Evolutionary conservation across 2,329 filamentous ascomycete species (phyloP), one percentile per base, ranked within the genome.

Genomic region (Colletotrichum brevisporum): DNA sequence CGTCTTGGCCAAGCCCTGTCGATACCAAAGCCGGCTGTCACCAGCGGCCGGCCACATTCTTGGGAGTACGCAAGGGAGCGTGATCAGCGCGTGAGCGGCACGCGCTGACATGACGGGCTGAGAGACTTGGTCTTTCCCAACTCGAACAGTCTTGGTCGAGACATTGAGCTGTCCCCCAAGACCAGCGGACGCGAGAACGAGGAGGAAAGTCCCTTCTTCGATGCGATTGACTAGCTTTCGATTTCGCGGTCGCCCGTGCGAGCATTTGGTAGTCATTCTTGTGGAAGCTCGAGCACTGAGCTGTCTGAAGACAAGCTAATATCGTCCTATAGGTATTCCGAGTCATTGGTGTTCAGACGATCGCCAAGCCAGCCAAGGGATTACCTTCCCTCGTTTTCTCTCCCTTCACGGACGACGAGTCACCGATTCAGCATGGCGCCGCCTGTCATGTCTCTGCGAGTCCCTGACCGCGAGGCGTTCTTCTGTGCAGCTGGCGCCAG

Each of bases 291-390:
- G 18, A 61, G 18, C n/a, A 63, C 24, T 56, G 64, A 51, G 31
- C 58, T 24, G 36, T 31, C n/a, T 52, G 51, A 45, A 41, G 31
- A 31, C n/a, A 36, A 27, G 59, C 58, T 45, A 56, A 57, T 56
- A 36, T 36, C 58, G 39, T 63, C 52, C 15, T 45, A 63, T 55
- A n/a, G n/a, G n/a, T n/a, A n/a, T 63, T 57, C 56, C 8, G 45
- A 51, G 16, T 21, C 18, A 43, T 39, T 63, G 58, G 51, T 58
- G 52, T 56, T 10, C 27, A 36, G 36, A 52, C 64, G 58, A 63
- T 67, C 45, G 45, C 6, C 60, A 56, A 53, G 50, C 63, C 60
- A 66, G 63, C 26, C 48, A 55, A 48, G 55, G 55, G 53, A 56
- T 41, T 26, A 48, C 13, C 27, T 26, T 10, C 26, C 41, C 48